Evolutionary conservation across 805 yeast species (phyloP), one percentile per base, ranked within the genome.

Genomic region (Metschnikowia kunwiensis): DNA sequence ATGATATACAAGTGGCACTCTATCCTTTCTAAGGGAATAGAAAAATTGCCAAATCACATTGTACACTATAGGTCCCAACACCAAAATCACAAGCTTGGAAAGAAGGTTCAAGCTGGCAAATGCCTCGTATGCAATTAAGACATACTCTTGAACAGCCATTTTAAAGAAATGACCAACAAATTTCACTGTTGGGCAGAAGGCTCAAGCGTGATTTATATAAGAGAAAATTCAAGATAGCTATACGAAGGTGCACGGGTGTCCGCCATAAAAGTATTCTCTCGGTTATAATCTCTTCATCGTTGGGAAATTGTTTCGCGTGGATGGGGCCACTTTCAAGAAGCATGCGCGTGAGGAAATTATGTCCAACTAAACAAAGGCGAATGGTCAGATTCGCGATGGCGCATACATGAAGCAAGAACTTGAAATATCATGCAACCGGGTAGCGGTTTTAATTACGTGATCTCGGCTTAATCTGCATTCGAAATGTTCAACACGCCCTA

Each of bases 1-100:
- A 68, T 93, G 81, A 55, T 85, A 86, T 2, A 87, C 97, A 47
- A 91, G 57, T 3, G 98, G 98, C 8, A 79, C 95, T 38, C 95
- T 72, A 62, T 87, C 95, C 38, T 68, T 78, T 62, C 91, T 73
- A 33, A 83, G 59, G n/a, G 86, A 78, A 58, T 81, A 81, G 10
- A 75, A 52, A 3, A 81, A 61, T 60, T 84, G 93, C 81, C 81
- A 82, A 16, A 72, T 51, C 22, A 82, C 54, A 48, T 78, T 76
- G 63, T 80, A 82, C 19, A 81, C 47, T 54, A 84, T 80, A 10
- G 93, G 93, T n/a, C 61, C 41, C 2, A 67, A 43, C 12, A 72
- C 27, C 14, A 75, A 13, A 5, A 74, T 32, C 5, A 61, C 49
- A 14, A 60, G 38, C 48, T 61, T 61, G 35, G 57, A 57, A 18